A percentile compares a stretch with the other conserved stretches of the same genome.
phyloP scores from a whole-genome alignment of 2,329 filamentous ascomycete genomes.

The Venturia asperata region DNA sequence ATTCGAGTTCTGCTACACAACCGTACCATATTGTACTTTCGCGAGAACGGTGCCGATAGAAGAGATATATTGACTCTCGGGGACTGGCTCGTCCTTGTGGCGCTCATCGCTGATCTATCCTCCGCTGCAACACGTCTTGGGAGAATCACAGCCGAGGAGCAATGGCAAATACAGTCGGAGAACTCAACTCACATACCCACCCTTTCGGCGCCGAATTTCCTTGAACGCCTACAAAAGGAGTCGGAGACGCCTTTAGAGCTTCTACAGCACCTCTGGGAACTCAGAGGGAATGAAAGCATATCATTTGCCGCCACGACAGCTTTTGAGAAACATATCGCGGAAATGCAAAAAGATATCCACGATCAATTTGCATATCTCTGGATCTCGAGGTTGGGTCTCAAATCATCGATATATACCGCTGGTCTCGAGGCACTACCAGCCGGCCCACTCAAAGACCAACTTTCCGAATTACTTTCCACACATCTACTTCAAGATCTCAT shows the following conservation, averaged over 20 bases:
- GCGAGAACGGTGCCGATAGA: conserved; percentile 2
- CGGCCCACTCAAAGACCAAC: conserved; percentile 29
- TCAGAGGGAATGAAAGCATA: not conserved
- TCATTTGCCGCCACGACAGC: not conserved
- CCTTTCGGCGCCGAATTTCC: not conserved
- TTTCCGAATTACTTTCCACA: conserved; percentile 28
- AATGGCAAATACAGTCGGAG: not conserved
- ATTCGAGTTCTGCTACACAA: conserved; percentile 7
- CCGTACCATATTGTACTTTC: not conserved
- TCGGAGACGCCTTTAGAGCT: conserved; percentile 15
- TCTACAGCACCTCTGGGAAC: conserved; percentile 1
- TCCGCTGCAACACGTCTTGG: conserved; percentile 9
- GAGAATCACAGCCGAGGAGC: not conserved
- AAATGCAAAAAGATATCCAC: conserved; percentile 28
- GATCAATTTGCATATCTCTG: conserved; percentile 29
- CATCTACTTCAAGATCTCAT: conserved; percentile 31
- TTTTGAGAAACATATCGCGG: conserved; percentile 22
- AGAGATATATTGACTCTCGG: not conserved
- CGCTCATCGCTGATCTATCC: conserved; percentile 10
- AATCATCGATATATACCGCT: conserved; percentile 26
- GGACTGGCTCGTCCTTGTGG: not conserved
- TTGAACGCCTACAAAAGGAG: conserved; percentile 11
- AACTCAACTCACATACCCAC: not conserved
- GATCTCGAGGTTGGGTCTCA: conserved; percentile 28
- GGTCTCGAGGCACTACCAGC: conserved; percentile 24